Base-by-base conservation (phyloP, 2,329 filamentous ascomycete genomes). In the Penicillium sp. region DNA sequence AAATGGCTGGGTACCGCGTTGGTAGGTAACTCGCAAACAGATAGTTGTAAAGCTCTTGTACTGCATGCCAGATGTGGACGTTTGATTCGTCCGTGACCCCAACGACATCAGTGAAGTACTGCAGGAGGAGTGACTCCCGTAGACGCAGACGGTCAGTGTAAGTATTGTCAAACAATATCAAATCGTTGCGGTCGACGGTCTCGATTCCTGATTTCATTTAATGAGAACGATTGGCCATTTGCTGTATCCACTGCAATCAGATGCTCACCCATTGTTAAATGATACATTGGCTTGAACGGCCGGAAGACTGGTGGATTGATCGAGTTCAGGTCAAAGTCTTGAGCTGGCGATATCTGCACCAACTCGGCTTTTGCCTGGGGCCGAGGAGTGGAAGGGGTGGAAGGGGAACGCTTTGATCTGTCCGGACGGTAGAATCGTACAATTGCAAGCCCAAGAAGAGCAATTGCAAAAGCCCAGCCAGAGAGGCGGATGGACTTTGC, bases 291-390 rank as follows among this genome's bases (percentile, higher is more conserved):
- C 24, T 43, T 43, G 28, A 43, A 43, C 6, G 40, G 40, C 9
- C 40, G 40, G 34, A 43, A 43, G 13, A 9, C 0, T 75, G 46
- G 9, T 52, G 54, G 8, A 65, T 59, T 0, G 75, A 72, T 4
- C 78, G 67, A 2, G 63, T 55, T 29, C 71, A 64, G 5, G 6
- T 46, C 12, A 6, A 37, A 33, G 5, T 26, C 13, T 7, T 7
- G 29, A 5, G 29, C 29, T 8, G 29, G 29, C 11, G 29, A 32
- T 32, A 32, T 32, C 4, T 8, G 29, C 8, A 32, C 7, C 29
- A 5, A 32, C 29, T 32, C 29, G 29, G 8, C 29, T 32, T 32
- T 32, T 11, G 29, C 7, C 29, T 4, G 29, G 3, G 18, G 18
- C 2, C 18, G 18, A 18, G 18, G 18, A 3, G 18, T 18, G 18